A percentile compares a stretch with the other conserved stretches of the same genome.
These are phyloP conservation scores for Talaromyces sp. DNA, from an alignment of 2,329 filamentous ascomycete species.

Conservation along the genomic window DNA sequence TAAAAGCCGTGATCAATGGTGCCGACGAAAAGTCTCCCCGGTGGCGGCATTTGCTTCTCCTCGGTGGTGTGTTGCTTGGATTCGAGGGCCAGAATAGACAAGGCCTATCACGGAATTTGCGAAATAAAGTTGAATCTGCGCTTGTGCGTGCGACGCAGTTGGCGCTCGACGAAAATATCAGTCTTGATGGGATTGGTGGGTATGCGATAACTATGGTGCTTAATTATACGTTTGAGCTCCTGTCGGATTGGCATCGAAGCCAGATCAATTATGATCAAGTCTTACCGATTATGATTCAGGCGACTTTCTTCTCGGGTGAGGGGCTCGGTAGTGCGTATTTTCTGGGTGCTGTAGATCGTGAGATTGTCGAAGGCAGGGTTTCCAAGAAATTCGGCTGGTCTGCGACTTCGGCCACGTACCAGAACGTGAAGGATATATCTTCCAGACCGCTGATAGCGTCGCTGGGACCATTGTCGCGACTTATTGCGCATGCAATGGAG, in stretches of 20 bases:
- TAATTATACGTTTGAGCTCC: slow-evolving; percentile 68
- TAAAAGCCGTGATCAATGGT: slow-evolving; percentile 53
- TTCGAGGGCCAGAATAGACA: slow-evolving; percentile 61
- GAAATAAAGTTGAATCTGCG: slow-evolving; percentile 64
- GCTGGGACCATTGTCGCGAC: slow-evolving; percentile 58
- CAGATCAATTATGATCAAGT: slow-evolving; percentile 63
- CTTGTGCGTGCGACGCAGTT: slow-evolving; percentile 71
- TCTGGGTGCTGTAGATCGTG: slow-evolving; percentile 62
- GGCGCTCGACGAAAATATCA: slow-evolving; percentile 57
- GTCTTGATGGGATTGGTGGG: slow-evolving; percentile 47
- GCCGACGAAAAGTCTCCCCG: slow-evolving; percentile 59
- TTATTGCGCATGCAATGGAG: slow-evolving; percentile 59
- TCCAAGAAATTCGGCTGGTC: slow-evolving; percentile 62
- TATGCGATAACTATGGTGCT: slow-evolving; percentile 62
- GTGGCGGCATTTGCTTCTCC: slow-evolving; percentile 79
- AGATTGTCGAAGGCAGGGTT: slow-evolving; percentile 52
- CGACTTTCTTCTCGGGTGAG: slow-evolving; percentile 63
- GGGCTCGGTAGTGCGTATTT: slow-evolving; percentile 75
- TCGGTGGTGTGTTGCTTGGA: slow-evolving; percentile 73
- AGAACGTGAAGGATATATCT: slow-evolving; percentile 52
- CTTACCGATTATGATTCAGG: slow-evolving; percentile 63
- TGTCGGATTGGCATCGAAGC: slow-evolving; percentile 57
- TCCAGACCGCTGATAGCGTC: slow-evolving; percentile 55
- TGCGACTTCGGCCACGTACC: slow-evolving; percentile 52
- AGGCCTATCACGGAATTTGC: slow-evolving; percentile 59